Conservation (phyloP, 2,329 filamentous ascomycete species). For the Ceratocystis cubensis region DNA sequence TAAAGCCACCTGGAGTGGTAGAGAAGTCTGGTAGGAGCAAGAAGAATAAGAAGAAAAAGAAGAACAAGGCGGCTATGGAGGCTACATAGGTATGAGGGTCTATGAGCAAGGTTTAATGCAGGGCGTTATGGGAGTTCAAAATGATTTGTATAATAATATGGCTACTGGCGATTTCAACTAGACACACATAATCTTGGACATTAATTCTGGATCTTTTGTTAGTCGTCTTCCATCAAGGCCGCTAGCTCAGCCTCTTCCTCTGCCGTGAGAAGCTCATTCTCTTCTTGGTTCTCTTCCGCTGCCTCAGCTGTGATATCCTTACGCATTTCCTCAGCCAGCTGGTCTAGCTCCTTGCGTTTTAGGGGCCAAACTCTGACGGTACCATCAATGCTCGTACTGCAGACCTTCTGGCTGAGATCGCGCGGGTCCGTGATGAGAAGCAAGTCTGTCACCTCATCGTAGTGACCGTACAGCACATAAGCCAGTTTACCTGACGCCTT, state of each 20-base stretch:
- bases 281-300: slow-evolving; percentile 36
- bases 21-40: slow-evolving; percentile 5
- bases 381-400: slow-evolving; percentile 80
- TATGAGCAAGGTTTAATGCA: neutral
- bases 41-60: slow-evolving; percentile 20
- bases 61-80: slow-evolving; percentile 10
- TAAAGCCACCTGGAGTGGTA: too few species aligned
- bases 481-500: slow-evolving; percentile 56
- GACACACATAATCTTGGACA: neutral
- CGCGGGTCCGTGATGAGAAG: slow-evolving; percentile 41
- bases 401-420: slow-evolving; percentile 38
- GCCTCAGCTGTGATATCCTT: slow-evolving; percentile 35
- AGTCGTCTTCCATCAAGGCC: slow-evolving; percentile 65
- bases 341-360: slow-evolving; percentile 44
- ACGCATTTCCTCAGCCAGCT: slow-evolving; percentile 34
- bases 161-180: neutral
- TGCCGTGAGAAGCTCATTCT: slow-evolving; percentile 52
- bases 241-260: slow-evolving; percentile 91
- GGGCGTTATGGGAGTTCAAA: slow-evolving; percentile 5
- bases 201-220: neutral
- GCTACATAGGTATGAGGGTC: neutral
- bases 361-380: slow-evolving; percentile 80
- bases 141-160: slow-evolving; percentile 2
- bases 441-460: slow-evolving; percentile 80
- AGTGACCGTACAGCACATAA: slow-evolving; percentile 71